Evolutionary conservation across 1,139 yeast genomes (phyloP).

Genomic region (Candida labiduridarum): DNA sequence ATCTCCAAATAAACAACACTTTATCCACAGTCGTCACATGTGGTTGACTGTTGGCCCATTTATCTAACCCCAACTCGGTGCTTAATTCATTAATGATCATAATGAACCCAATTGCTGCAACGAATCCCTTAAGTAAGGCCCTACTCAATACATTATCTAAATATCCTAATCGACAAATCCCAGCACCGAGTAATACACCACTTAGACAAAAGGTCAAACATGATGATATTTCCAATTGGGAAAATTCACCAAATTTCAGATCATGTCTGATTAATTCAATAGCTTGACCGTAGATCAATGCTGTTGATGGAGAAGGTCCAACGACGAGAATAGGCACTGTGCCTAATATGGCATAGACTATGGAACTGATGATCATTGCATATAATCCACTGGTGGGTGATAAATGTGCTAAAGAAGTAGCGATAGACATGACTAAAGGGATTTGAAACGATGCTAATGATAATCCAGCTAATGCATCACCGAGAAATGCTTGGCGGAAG

Average conservation of each 20-base stretch:
- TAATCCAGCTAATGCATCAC: slow-evolving; percentile 36
- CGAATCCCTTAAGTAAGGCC: slow-evolving; percentile 35
- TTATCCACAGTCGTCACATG: slow-evolving; percentile 28
- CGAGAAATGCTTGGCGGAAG: slow-evolving; percentile 19
- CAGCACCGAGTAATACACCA: slow-evolving; percentile 30
- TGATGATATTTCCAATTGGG: slow-evolving; percentile 28
- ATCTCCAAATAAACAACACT: slow-evolving; percentile 20
- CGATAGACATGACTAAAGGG: slow-evolving; percentile 39
- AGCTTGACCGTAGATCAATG: slow-evolving; percentile 33
- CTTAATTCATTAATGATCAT: slow-evolving; percentile 36
- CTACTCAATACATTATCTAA: slow-evolving; percentile 35
- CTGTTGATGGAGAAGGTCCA: slow-evolving; percentile 38
- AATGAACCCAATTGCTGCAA: slow-evolving; percentile 39
- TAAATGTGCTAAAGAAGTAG: slow-evolving; percentile 34
- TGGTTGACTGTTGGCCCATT: slow-evolving; percentile 22
- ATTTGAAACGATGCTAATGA: slow-evolving; percentile 38
- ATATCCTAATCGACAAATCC: slow-evolving; percentile 33
- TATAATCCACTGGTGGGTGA: slow-evolving; percentile 36
- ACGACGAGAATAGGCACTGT: slow-evolving; percentile 37
- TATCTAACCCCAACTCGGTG: slow-evolving; percentile 30
- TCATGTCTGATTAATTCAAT: slow-evolving; percentile 25
- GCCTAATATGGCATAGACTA: slow-evolving; percentile 32
- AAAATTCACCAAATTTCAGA: slow-evolving; percentile 16
- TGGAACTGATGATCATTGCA: slow-evolving; percentile 30
- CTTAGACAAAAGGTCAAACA: slow-evolving; percentile 28